Evolutionary conservation across 176 grass and related monocot species (phyloP), one percentile per base, ranked within the genome.

Genomic region (Raddia guianensis): DNA sequence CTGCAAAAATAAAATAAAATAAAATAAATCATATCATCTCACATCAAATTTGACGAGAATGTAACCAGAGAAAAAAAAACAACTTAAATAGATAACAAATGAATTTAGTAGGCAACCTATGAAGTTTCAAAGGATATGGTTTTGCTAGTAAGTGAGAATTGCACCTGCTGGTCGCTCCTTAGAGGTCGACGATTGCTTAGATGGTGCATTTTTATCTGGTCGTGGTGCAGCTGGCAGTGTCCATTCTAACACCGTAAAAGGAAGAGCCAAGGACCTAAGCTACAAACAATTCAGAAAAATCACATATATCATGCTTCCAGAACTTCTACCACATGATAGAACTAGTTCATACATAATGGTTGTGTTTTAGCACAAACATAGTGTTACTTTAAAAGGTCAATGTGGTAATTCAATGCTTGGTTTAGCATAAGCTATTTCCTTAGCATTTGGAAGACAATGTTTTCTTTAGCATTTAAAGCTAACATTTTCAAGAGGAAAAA

Each of bases 191-290:
- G 88, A 85, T 80, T 94, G 89, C 57, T 77, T 92, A 72, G 90
- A 84, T 85, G 87, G 58, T 53, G 83, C 82, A 78, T 86, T 95
- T 83, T 91, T 90, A 78, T 59, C 69, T 21, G 96, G 92, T 58
- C 92, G 88, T 66, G 96, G 88, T 64, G 69, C 92, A 82, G 92
- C 79, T 81, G 92, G 92, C 60, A 98, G 84, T 73, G 95, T 98
- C 92, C 95, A 98, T 82, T 98, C 95, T 69, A 98, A 86, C 44
- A 98, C 95, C 47, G 90, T 95, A 98, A 98, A 98, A 86, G 95
- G 95, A 92, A 98, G 92, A 87, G 95, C 95, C 89, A 98, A 91
- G 49, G 95, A 98, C 87, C 95, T 94, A 92, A 98, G 95, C 95
- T 98, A 94, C 88, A 90, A 56, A 80, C 66, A 81, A 51, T 74